A percentile compares a stretch with the other conserved stretches of the same genome.
These are phyloP conservation scores for Paramecium caudatum DNA, from an alignment of 73 alveolate species.

Conservation along the genomic window DNA sequence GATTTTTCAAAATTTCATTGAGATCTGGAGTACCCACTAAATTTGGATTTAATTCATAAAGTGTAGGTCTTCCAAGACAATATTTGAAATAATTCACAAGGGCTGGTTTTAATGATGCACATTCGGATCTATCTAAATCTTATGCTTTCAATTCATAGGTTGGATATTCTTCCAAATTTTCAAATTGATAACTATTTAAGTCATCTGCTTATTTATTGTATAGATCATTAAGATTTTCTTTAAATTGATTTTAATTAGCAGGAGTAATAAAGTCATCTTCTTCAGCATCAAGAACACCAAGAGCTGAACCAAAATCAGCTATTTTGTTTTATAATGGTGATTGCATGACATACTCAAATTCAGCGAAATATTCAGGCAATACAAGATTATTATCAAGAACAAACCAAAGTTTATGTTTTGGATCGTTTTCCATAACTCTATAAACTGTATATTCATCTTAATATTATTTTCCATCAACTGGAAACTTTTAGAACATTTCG, in stretches of 20 bases:
- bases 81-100: conserved; percentile 78
- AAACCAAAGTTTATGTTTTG: conserved; percentile 88
- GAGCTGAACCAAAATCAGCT: conserved; percentile 76
- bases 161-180: conserved; percentile 76
- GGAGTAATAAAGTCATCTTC: conserved; percentile 77
- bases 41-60: conserved; percentile 74
- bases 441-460: conserved; percentile 79
- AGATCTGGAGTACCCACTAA: conserved; percentile 58
- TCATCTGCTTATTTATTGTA: conserved; percentile 71
- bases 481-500: conserved; percentile 81
- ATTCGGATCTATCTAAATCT: conserved; percentile 85
- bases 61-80: conserved; percentile 76
- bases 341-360: conserved; percentile 83
- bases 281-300: conserved; percentile 66
- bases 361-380: conserved; percentile 92
- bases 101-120: conserved; percentile 82
- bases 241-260: conserved; percentile 44
- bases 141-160: conserved; percentile 74
- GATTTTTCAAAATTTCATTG: conserved; percentile 58
- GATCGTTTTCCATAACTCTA: conserved; percentile 84
- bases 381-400: conserved; percentile 88
- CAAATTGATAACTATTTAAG: conserved; percentile 71
- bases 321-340: conserved; percentile 65
- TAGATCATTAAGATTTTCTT: conserved; percentile 57
- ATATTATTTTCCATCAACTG: conserved; percentile 77